Evolutionary conservation across 495 filamentous ascomycete genomes (phyloP), one percentile per base, ranked within the genome.

Genomic region (Aspergillus affinis): DNA sequence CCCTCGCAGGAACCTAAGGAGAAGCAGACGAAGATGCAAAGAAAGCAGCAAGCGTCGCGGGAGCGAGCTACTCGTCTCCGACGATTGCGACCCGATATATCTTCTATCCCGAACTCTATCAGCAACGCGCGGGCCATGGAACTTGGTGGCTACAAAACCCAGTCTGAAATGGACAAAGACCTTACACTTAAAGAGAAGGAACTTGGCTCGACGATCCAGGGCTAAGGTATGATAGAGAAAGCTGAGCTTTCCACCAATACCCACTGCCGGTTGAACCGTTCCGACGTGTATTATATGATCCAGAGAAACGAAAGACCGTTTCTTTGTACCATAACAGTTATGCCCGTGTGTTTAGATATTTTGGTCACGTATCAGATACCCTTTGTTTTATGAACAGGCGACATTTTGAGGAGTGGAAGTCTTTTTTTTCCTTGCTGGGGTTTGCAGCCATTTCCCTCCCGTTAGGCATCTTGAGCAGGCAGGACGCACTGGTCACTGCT

Each of bases 141-240:
- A 21, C 64, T 73, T 20, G 67, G 64, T 2, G 70, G 70, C 10
- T 76, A 76, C 48, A 65, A 69, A 45, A 63, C 61, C 17, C 62
- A 69, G 36, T 66, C 65, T 30, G 61, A 72, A 47, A 73, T 76
- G 67, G 65, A 73, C 19, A 57, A 58, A 57, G 71, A 74, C 30
- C 64, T 75, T 10, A 55, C 59, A 4, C 23, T 36, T 21, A 60
- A 69, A 18, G 72, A 73, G 61, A 70, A 70, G 52, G 63, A 49
- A 26, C 41, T 62, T n/a, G 54, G 46, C 41, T 12, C 32, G 21
- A 29, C 17, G 13, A n/a, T 8, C 21, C 18, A 55, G 50, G 60
- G 29, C 55, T 18, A 48, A 49, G 18, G 47, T 7, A 49, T 49
- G 19, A 0, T 7, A 2, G 21, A 49, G 47, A 21, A 26, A 20